Evolutionary conservation across 129 eudicot genomes (phyloP).

Genomic region (Centaurea solstitialis): DNA sequence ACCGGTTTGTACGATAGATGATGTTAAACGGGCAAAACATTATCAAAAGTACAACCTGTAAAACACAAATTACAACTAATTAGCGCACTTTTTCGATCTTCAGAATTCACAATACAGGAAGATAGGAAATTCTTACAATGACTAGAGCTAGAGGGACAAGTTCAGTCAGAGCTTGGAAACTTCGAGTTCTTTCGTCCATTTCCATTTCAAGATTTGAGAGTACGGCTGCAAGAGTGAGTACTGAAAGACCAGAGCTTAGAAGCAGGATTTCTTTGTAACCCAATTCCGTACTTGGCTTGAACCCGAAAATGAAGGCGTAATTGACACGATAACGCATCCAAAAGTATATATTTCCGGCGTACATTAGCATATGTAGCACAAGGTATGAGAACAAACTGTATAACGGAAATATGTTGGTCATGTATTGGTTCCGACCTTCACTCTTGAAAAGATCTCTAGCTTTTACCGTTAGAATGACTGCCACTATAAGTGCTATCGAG

Average conservation of each 20-base stretch:
- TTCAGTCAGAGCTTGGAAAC: slow-evolving; percentile 47
- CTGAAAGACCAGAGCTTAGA: slow-evolving; percentile 61
- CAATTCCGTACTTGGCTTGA: slow-evolving; percentile 59
- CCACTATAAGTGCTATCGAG: slow-evolving; percentile 59
- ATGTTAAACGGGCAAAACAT: slow-evolving; percentile 35
- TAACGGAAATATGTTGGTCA: slow-evolving; percentile 59
- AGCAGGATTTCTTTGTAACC: slow-evolving; percentile 68
- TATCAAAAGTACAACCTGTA: slow-evolving; percentile 49
- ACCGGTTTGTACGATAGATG: slow-evolving; percentile 38
- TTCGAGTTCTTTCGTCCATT: slow-evolving; percentile 47
- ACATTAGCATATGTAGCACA: slow-evolving; percentile 69
- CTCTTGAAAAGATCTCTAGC: slow-evolving; percentile 40
- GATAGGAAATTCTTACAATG: slow-evolving; percentile 38
- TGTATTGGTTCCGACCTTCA: slow-evolving; percentile 43
- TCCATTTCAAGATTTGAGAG: slow-evolving; percentile 73
- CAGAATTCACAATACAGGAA: background rate
- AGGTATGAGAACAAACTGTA: slow-evolving; percentile 51
- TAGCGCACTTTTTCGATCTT: background rate
- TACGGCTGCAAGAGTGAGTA: slow-evolving; percentile 65
- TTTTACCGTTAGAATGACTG: slow-evolving; percentile 41
- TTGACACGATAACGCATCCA: slow-evolving; percentile 76
- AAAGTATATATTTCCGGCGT: slow-evolving; percentile 50
- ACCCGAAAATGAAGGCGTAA: slow-evolving; percentile 59
- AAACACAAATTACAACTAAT: slow-evolving; percentile 3
- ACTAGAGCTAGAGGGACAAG: slow-evolving; percentile 56